These are phyloP conservation scores for Drosera spatulata DNA, from an alignment of 179 eudicot species.

Conservation along the genomic window DNA sequence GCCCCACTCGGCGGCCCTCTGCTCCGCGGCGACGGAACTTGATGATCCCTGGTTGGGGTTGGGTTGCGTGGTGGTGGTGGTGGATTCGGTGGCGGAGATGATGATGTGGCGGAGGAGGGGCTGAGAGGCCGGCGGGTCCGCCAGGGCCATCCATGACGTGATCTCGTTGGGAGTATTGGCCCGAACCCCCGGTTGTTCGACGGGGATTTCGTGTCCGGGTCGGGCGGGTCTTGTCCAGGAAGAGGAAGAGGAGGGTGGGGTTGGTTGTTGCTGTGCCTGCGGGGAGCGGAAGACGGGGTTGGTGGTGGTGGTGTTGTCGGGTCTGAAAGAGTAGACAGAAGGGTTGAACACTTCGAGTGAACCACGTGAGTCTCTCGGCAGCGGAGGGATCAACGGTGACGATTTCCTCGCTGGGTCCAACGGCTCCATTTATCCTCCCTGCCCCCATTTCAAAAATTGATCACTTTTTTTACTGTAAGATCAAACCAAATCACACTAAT, in stretches of 20 bases:
- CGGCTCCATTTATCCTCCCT: not conserved
- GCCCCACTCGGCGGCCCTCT: constrained; percentile 99
- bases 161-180: constrained; percentile 18
- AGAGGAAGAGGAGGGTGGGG: constrained; percentile 30
- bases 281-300: no score
- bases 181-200: constrained; percentile 15
- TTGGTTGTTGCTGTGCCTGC: constrained; percentile 4
- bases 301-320: no score
- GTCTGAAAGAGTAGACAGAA: constrained; percentile 11
- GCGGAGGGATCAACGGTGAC: constrained; percentile 27
- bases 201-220: constrained; percentile 20
- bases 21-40: constrained; percentile 31
- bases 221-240: constrained; percentile 44
- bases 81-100: constrained; percentile 7
- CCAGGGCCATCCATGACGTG: constrained; percentile 95
- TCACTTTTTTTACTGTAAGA: no score
- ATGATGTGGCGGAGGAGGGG: constrained; percentile 8
- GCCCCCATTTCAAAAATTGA: no score
- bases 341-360: constrained; percentile 95
- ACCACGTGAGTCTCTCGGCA: constrained; percentile 71
- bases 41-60: constrained; percentile 8
- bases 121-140: constrained; percentile 14
- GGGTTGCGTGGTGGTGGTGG: constrained; percentile 12
- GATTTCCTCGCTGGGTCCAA: not conserved
- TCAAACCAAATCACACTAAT: no score